Base-by-base conservation (phyloP, 1,284 basidiomycete genomes). In the Paramarasmius palmivorus region DNA sequence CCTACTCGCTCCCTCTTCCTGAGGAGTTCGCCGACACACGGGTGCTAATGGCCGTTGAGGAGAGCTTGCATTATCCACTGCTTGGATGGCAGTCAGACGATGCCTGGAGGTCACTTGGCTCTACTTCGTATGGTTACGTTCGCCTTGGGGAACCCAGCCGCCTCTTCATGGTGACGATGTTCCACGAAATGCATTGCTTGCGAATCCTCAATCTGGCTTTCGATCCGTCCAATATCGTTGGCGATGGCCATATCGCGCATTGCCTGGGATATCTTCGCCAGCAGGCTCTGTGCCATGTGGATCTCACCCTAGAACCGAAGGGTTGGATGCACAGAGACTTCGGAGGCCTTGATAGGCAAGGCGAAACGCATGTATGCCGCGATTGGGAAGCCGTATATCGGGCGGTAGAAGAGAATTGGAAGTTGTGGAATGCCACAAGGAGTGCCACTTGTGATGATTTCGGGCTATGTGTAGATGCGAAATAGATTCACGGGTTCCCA, bases 351-450 rank as follows among this genome's bases (percentile, higher is more conserved):
- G 35, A 39, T 23, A 29, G 39, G 32, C 26, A 22, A 26, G 56
- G 53, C 5, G 47, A 48, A 14, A 57, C 56, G 22, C 56, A 57
- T 54, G 38, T 57, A n/a, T 57, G 56, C 29, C 17, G 53, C 20
- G 49, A 57, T 47, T 57, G 52, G 56, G 40, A 48, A 10, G 20
- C 7, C 6, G 52, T 57, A 14, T 57, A 57, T 36, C 65, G 71
- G 15, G 71, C 70, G 0, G 63, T 68, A 42, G 66, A 63, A 22
- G 53, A 57, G 9, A 76, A 78, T 60, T 77, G 70, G 68, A 41
- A 65, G 40, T 50, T 52, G 23, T 57, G 56, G 56, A 56, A 56
- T 41, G 12, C 65, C 2, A 47, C 44, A 15, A 53, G 46, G 23
- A 12, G 35, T 8, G 39, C n/a, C n/a, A n/a, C n/a, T n/a, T n/a